Base-by-base conservation (phyloP, 306 rosid genomes). In the Vigna radiata region DNA sequence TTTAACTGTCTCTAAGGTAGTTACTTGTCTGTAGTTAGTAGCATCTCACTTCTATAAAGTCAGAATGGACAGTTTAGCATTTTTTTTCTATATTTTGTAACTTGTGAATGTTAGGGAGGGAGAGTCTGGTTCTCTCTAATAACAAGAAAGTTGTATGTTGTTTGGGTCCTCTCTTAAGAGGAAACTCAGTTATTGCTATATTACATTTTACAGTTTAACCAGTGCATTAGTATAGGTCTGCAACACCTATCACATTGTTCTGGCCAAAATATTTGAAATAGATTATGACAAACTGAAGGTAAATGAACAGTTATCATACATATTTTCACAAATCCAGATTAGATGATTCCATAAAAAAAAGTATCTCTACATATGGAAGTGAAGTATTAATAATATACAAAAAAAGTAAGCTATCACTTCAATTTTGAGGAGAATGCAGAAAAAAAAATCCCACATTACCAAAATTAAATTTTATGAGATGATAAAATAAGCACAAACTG, bases 401-500 rank as follows among this genome's bases (percentile, higher is more conserved):
- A 73, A 56, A 29, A 67, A 29, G 33, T 29, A 29, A 29, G 33
- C 27, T 25, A 25, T 25, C 27, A 25, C 27, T 25, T 25, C 27
- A 25, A 25, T 25, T 29, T 29, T 29, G 33, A 29, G 3, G 33
- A 29, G 37, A 55, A 43, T 18, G 39, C 6, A 23, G 39, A 54
- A 65, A 39, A 8, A 8, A 50, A 53, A n/a, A 74, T 59, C 36
- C 62, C 65, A 39, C 44, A 63, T 59, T 75, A n/a, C 75, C 60
- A 64, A 23, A 70, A 76, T 39, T 67, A 77, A 83, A 39, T 78
- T 61, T 55, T 55, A 41, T 52, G 81, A 37, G 62, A 70, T 58
- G 47, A 66, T 25, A 23, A 82, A 71, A 75, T 50, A 67, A 19
- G 58, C 53, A 53, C 53, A 54, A 82, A 55, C 8, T 33, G 75